phyloP scores from a whole-genome alignment of 352 stramenopile genomes.

The Pythium oligandrum region DNA sequence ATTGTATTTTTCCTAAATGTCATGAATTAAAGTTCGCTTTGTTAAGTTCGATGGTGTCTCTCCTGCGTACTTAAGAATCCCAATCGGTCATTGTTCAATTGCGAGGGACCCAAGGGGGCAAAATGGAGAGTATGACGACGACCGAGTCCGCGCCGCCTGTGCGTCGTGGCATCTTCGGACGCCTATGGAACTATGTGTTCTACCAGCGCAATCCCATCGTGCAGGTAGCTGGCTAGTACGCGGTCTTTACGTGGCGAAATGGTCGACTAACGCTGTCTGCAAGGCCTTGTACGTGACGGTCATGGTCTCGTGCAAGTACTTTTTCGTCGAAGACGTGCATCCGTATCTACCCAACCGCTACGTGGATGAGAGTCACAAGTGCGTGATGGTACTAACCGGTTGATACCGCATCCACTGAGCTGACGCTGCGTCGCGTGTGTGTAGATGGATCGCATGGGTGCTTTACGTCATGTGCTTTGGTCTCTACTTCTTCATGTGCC shows the following conservation, averaged over 20 bases:
- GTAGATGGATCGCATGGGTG: conserved; percentile 37
- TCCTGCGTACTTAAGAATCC: no score
- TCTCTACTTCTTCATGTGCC: conserved; percentile 71
- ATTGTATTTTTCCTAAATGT: no score
- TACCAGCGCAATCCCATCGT: conserved; percentile 66
- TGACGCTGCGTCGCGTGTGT: background rate
- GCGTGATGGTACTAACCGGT: background rate
- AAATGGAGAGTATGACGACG: background rate
- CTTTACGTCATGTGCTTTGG: conserved; percentile 53
- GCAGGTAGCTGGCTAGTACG: conserved; percentile 29
- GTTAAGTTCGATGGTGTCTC: no score
- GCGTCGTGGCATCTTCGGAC: conserved; percentile 14
- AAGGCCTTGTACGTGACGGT: conserved; percentile 77
- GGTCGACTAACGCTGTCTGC: background rate
- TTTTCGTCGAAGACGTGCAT: conserved; percentile 67
- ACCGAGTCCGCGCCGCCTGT: background rate
- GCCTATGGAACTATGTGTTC: conserved; percentile 53
- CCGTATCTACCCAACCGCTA: conserved; percentile 58
- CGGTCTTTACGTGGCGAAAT: background rate
- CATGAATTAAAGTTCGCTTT: no score
- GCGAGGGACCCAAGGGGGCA: no score
- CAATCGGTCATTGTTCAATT: no score
- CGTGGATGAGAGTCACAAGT: conserved; percentile 62
- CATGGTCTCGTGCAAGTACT: conserved; percentile 61
- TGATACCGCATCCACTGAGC: no score